Evolutionary conservation across 2,329 filamentous ascomycete genomes (phyloP).

Genomic region (Acephala macrosclerotiorum): DNA sequence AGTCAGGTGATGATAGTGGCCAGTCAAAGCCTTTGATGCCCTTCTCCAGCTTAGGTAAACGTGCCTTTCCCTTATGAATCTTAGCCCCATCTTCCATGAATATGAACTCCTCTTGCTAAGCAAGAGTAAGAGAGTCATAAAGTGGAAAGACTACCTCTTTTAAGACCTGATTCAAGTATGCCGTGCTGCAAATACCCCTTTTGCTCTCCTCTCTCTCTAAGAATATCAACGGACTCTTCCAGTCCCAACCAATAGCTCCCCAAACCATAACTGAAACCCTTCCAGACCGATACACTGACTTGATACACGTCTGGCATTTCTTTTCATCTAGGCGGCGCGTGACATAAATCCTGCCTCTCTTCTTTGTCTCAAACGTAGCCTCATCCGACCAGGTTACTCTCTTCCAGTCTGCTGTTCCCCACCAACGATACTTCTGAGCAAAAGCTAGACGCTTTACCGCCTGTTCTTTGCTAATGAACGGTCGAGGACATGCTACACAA

Average conservation of each 20-base stretch:
- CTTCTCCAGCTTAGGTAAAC: neutral
- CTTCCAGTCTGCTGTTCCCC: too few relatives aligned
- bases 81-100: neutral
- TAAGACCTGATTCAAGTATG: too few relatives aligned
- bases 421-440: too few relatives aligned
- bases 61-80: neutral
- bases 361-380: conserved; percentile 9
- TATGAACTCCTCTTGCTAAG: neutral
- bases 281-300: neutral
- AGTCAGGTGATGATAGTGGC: neutral
- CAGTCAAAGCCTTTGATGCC: neutral
- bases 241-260: too few relatives aligned
- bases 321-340: neutral
- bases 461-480: too few relatives aligned
- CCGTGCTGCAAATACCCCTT: too few relatives aligned
- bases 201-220: too few relatives aligned
- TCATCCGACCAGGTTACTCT: neutral
- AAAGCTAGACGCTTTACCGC: too few relatives aligned
- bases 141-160: too few relatives aligned
- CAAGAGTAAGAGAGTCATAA: neutral
- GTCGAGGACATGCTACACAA: too few relatives aligned
- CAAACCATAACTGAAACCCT: too few relatives aligned
- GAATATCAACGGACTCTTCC: too few relatives aligned
- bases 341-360: neutral
- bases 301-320: neutral